Evolutionary conservation across 2,329 filamentous ascomycete genomes (phyloP).

Genomic region (Tricladium varicosporioides): DNA sequence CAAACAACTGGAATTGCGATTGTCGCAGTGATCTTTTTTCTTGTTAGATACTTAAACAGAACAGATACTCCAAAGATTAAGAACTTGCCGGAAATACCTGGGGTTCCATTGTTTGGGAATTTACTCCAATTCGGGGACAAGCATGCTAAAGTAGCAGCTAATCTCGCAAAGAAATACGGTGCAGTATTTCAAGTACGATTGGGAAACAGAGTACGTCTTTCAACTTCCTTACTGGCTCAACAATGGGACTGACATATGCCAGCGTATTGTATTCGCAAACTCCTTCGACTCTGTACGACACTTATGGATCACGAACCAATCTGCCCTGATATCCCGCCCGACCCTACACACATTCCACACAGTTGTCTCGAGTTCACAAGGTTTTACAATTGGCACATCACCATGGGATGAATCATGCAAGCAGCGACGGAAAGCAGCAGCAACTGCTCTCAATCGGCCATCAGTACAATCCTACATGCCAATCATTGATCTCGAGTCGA

Average conservation of each 20-base stretch:
- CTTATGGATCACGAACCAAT: slow-evolving; percentile 78
- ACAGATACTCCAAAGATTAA: slow-evolving; percentile 62
- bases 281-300: slow-evolving; percentile 71
- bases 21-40: slow-evolving; percentile 26
- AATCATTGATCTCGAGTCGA: slow-evolving; percentile 75
- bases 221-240: not conserved
- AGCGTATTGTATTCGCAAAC: slow-evolving; percentile 75
- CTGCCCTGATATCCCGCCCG: slow-evolving; percentile 73
- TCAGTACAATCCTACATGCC: slow-evolving; percentile 78
- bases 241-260: slow-evolving; percentile 8
- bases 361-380: slow-evolving; percentile 72
- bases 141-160: slow-evolving; percentile 52
- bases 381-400: slow-evolving; percentile 80
- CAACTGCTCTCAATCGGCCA: slow-evolving; percentile 73
- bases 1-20: slow-evolving; percentile 27
- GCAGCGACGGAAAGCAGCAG: slow-evolving; percentile 71
- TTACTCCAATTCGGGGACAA: slow-evolving; percentile 57
- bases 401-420: slow-evolving; percentile 85
- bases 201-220: slow-evolving; percentile 57
- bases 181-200: slow-evolving; percentile 66
- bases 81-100: slow-evolving; percentile 58
- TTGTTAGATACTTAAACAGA: slow-evolving; percentile 36
- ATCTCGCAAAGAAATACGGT: slow-evolving; percentile 60
- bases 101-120: slow-evolving; percentile 62
- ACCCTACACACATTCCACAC: slow-evolving; percentile 80